Conservation (phyloP, 345 rosid genomes). For the Populus nigra region DNA sequence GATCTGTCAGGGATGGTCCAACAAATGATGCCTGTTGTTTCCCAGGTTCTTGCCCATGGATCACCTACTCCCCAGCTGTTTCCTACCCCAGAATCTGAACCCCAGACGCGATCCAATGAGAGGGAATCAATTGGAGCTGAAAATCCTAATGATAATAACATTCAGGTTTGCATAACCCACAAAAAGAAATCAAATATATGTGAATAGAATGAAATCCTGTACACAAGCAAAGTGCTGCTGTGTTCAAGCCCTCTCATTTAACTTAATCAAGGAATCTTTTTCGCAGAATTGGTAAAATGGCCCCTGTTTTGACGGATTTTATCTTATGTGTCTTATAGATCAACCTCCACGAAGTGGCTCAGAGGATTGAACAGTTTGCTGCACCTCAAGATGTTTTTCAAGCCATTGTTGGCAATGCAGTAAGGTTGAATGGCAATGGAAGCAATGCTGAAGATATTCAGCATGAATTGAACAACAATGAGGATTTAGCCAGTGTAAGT, state of each 20-base stretch:
- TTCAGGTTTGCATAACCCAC: constrained; percentile 41
- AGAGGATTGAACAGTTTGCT: constrained; percentile 49
- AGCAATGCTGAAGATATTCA: constrained; percentile 41
- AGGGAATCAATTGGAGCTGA: constrained; percentile 20
- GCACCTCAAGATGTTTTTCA: constrained; percentile 58
- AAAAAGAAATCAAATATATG: not conserved
- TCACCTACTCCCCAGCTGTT: constrained; percentile 27
- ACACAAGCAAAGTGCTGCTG: not conserved
- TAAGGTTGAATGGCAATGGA: constrained; percentile 27
- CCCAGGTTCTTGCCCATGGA: constrained; percentile 60
- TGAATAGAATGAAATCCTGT: not conserved
- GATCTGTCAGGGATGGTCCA: constrained; percentile 84
- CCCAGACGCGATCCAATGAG: constrained; percentile 28
- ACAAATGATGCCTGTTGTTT: constrained; percentile 94
- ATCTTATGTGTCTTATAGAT: constrained; percentile 31
- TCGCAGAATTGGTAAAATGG: not conserved
- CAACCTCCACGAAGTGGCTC: constrained; percentile 46
- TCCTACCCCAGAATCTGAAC: constrained; percentile 26
- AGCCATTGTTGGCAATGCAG: constrained; percentile 58
- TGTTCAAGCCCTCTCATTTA: not conserved
- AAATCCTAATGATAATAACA: constrained; percentile 28
- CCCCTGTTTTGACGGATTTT: not conserved
- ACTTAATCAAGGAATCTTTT: not conserved
- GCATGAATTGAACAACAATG: constrained; percentile 52
- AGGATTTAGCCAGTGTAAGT: constrained; percentile 60